These are phyloP conservation scores for Tuber umbilicatum DNA, from an alignment of 495 filamentous ascomycete species.

Conservation along the genomic window DNA sequence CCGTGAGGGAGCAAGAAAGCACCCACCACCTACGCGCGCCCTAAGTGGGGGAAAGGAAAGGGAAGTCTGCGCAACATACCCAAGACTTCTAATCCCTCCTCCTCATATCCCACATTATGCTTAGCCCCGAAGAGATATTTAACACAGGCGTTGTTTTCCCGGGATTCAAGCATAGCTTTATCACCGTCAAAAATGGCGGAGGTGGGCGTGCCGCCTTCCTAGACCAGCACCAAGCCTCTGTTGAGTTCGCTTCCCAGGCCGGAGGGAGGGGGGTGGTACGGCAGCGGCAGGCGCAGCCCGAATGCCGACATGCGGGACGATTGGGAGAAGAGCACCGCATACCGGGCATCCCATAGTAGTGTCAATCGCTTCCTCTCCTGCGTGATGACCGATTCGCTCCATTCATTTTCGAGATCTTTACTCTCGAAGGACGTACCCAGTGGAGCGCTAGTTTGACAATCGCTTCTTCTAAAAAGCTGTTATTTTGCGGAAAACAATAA, in stretches of 20 bases:
- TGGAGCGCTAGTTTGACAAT: constrained; percentile 47
- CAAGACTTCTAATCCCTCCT: constrained; percentile 52
- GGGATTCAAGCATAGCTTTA: constrained; percentile 51
- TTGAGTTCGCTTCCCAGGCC: constrained; percentile 51
- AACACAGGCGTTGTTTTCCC: constrained; percentile 42
- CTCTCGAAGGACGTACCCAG: constrained; percentile 25
- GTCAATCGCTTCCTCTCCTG: constrained; percentile 53
- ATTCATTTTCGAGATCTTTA: constrained; percentile 44
- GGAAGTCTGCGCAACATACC: neutral
- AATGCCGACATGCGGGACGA: constrained; percentile 56
- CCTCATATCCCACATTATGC: constrained; percentile 52
- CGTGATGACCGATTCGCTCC: constrained; percentile 49
- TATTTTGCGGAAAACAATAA: neutral
- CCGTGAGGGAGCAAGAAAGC: neutral
- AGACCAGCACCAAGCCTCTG: constrained; percentile 46
- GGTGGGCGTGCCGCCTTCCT: constrained; percentile 39
- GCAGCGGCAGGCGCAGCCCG: constrained; percentile 50
- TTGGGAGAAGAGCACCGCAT: constrained; percentile 54
- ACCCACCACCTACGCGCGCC: constrained; percentile 7
- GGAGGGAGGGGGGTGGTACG: constrained; percentile 47
- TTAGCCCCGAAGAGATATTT: constrained; percentile 50
- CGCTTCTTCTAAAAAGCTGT: constrained; percentile 50
- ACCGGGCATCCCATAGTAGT: constrained; percentile 55
- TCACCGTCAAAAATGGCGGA: constrained; percentile 47
- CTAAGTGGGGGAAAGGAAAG: constrained; percentile 42